These are phyloP conservation scores for Typha latifolia DNA, from an alignment of 176 grass and related monocot genomes.

Conservation along the genomic window DNA sequence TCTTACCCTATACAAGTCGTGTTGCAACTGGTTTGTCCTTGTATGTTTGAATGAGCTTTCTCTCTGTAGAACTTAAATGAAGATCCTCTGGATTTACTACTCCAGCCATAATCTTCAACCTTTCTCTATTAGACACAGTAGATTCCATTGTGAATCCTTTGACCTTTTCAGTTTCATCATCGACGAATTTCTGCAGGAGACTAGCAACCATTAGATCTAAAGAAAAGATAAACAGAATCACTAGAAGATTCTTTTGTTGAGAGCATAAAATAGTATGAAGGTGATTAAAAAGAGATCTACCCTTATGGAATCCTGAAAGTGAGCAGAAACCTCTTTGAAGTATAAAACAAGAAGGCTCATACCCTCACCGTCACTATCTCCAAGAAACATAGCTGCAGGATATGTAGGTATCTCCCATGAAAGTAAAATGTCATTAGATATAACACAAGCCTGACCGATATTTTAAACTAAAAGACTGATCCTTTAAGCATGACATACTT, in stretches of 20 bases:
- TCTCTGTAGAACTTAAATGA: constrained; percentile 61
- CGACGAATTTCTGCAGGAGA: constrained; percentile 52
- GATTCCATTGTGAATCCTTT: constrained; percentile 80
- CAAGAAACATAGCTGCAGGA: constrained; percentile 86
- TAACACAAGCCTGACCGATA: too few species aligned
- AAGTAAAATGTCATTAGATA: constrained; percentile 6
- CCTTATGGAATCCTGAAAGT: constrained; percentile 78
- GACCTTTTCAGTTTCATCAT: constrained; percentile 73
- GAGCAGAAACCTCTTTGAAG: constrained; percentile 86
- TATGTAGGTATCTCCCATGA: constrained; percentile 76
- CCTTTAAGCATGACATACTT: constrained; percentile 30
- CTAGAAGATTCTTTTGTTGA: neutral
- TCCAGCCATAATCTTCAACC: constrained; percentile 85
- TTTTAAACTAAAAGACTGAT: too few species aligned
- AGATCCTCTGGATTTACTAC: constrained; percentile 91
- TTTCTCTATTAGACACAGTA: constrained; percentile 51
- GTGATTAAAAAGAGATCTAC: constrained; percentile 10
- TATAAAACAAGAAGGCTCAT: constrained; percentile 86
- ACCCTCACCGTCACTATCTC: constrained; percentile 79
- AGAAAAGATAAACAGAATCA: neutral
- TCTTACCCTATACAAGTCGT: constrained; percentile 71
- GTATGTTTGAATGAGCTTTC: constrained; percentile 78
- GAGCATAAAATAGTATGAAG: too few species aligned
- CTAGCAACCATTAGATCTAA: constrained; percentile 7
- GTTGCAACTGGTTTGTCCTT: constrained; percentile 95